Base-by-base conservation (phyloP, 1,284 basidiomycete genomes). In the Ceraceosorus bombacis region DNA sequence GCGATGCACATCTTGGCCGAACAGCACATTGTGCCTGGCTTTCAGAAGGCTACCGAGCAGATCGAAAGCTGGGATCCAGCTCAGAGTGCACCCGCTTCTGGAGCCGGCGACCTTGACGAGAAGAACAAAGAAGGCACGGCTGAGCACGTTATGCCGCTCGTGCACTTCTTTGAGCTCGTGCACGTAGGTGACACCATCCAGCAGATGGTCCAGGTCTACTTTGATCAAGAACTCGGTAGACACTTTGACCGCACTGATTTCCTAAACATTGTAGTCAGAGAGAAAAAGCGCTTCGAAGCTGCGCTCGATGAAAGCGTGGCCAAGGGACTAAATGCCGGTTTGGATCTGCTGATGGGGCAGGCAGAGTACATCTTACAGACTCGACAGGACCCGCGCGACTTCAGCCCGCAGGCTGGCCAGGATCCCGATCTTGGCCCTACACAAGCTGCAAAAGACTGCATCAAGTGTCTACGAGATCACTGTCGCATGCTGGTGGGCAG, bases 131-230 rank as follows among this genome's bases (percentile, higher is more conserved):
- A 92, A 87, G 62, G 90, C 90, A 2, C 88, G 85, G 3, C 83
- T 87, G 57, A 70, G 93, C 51, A 67, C 15, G 91, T 97, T 1
- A 90, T 91, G 0, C 92, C 94, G 0, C 80, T 98, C 1, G 81
- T 96, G 51, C 92, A 97, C 78, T 98, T 98, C 79, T 97, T 98
- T 70, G 94, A 97, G 80, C 82, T 98, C 13, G 93, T 95, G 0
- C 94, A 98, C 80, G 82, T 97, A 13, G 95, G 91, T 0, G 94
- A 98, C 78, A 98, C 90, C 15, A 96, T 98, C 55, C 90, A 93
- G 79, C 90, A 88, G 38, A 95, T 98, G 86, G 85, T 95, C 2
- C 90, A 97, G 69, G 94, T 97, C 1, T 98, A 94, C 79, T 98
- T 93, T 74, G 92, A 97, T 73, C 93, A 93, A 75, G 93, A 95